Base-by-base conservation (phyloP, 768 basidiomycete species). In the Lactarius sp. region DNA sequence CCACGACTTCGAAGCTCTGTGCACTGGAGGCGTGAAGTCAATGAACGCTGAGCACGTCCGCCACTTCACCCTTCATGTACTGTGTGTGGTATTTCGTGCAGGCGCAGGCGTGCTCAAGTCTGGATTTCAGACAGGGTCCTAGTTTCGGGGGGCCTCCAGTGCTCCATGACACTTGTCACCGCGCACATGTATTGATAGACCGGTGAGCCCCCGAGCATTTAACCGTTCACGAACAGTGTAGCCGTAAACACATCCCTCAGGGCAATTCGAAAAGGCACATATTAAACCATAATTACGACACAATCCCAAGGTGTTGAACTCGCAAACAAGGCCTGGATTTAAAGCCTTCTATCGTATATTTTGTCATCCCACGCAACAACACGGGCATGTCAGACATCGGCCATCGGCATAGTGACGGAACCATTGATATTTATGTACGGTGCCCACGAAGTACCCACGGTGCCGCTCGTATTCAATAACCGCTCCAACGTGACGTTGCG, bases 401-500 rank as follows among this genome's bases (percentile, higher is more conserved):
- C 12, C 8, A 36, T 55, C 41, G 41, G 47, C 49, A 47, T 36
- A 31, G 39, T 50, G 57, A 18, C 36, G 9, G 20, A 27, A 13
- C 5, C 41, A 33, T 55, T 51, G 54, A 46, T 49, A 47, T 54
- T 51, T 50, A 53, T 42, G 36, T 54, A 18, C 52, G 13, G 57
- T 52, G 49, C 59, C 37, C 63, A 56, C 63, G 16, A 52, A 18
- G 52, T 52, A 60, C 59, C 46, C 63, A 56, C 63, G 63, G 58
- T 49, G 53, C 63, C 34, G 27, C 41, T 59, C 42, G 37, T 20
- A 53, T 46, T 64, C 58, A 41, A 64, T 51, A 51, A 34, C 59
- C 59, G 54, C 27, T 42, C 34, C 54, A 60, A 64, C 47, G 33
- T 64, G 63, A 60, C 3, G 53, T 41, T 65, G 64, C 64, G 64